Base-by-base conservation (phyloP, 2,329 filamentous ascomycete species). In the Fusarium goolgardi region DNA sequence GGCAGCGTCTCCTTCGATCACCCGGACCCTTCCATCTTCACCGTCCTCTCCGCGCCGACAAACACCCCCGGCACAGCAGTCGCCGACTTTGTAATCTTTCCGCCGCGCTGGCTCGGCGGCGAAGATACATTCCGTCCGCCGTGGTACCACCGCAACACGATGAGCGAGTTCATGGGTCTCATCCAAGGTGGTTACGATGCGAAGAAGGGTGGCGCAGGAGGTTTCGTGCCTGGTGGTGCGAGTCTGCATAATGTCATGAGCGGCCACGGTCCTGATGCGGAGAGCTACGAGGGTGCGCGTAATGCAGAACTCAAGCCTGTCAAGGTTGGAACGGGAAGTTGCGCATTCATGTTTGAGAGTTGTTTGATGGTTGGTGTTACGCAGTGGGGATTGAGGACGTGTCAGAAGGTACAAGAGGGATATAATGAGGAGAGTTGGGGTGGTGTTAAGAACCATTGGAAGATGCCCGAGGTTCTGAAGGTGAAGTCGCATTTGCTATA, bases 401-500 rank as follows among this genome's bases (percentile, higher is more conserved):
- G 84, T 55, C 77, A 81, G 68, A 86, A 86, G 77, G 82, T 86
- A 18, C 85, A 88, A 80, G 83, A 88, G 69, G 86, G 86, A 58
- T 96, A 96, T 75, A 94, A 88, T 75, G 87, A 89, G 59, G 91
- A 96, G 81, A 94, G 91, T 76, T 97, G 93, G 93, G 88, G 84
- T 29, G 85, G 85, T 1, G 80, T 92, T 53, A 86, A 87, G 78
- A 84, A 88, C 43, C 86, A 91, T 74, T 91, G 90, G 83, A 79
- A 80, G 73, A 73, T 73, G 71, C 81, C 83, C 0, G 77, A 79
- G 35, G 80, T 76, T 1, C 57, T 71, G 32, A 63, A 75, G 59
- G 73, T 78, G 13, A 74, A 72, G 51, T 53, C 63, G 15, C 73
- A 75, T 37, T 61, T 70, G 18, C 49, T 70, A 4, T 71, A 23